Base-by-base conservation (phyloP, 306 rosid species). In the Aeschynomene evenia region DNA sequence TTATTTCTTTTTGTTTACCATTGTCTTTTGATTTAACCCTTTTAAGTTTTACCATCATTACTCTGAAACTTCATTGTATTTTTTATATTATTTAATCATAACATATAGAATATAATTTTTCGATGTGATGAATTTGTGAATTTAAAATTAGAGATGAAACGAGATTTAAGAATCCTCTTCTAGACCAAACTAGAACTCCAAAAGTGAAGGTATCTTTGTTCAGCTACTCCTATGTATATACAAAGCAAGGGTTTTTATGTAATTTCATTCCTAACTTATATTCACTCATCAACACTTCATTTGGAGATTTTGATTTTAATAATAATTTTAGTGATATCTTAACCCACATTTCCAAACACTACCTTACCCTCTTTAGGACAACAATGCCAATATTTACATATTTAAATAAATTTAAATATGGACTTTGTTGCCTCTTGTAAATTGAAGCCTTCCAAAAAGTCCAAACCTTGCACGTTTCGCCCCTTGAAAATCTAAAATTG, bases 391-490 rank as follows among this genome's bases (percentile, higher is more conserved):
- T 22, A 19, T 36, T 7, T 34, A 9, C 20, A 39, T 12, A 37
- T 7, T 61, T 59, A 37, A 59, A n/a, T n/a, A n/a, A 11, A 26
- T 28, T 9, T 28, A 21, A 7, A 11, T 40, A 55, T 37, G 2
- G n/a, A 39, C 52, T 23, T 22, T 2, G 1, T 15, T 10, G 14
- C 24, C 15, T 37, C 9, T 60, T 19, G 29, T 10, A 11, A 12
- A 14, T 56, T 18, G 39, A 22, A 28, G 49, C 18, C 48, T 45
- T 46, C 9, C 14, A 7, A 28, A 22, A 4, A 2, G 9, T 31
- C 48, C 45, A 57, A 70, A 20, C 49, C 31, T 22, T n/a, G 62
- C 53, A 72, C 42, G 33, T 55, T 54, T 8, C 63, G 9, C 39
- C 43, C 22, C 49, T 20, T 5, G 2, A 70, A 40, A 14, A 8